These are phyloP conservation scores for Viola pubescens DNA, from an alignment of 441 rosid genomes.

Conservation along the genomic window DNA sequence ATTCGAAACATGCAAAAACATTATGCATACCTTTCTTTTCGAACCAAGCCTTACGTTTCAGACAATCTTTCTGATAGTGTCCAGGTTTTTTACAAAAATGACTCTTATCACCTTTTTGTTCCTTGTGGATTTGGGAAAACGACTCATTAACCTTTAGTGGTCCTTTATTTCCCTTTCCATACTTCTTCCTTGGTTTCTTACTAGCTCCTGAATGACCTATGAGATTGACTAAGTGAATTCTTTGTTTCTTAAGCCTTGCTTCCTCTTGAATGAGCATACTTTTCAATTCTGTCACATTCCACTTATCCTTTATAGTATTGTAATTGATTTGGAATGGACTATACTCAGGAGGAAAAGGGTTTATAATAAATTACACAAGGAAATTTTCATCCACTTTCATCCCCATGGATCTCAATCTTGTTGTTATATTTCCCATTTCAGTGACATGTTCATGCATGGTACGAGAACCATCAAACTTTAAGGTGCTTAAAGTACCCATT, in stretches of 20 bases:
- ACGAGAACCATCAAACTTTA: conserved; percentile 8
- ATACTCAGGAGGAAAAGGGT: background rate
- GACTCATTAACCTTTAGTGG: background rate
- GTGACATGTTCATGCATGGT: no score
- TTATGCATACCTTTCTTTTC: conserved; percentile 1
- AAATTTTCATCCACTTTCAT: conserved; percentile 11
- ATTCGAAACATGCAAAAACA: conserved; percentile 7
- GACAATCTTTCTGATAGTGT: conserved; percentile 5
- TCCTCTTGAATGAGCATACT: conserved; percentile 9
- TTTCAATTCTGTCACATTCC: conserved; percentile 2
- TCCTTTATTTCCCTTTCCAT: background rate
- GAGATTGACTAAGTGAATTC: background rate
- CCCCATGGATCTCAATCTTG: background rate
- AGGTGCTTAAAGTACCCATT: conserved; percentile 5
- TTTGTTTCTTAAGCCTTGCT: background rate
- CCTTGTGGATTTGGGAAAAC: background rate
- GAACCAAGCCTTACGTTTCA: conserved; percentile 4
- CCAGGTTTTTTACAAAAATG: background rate
- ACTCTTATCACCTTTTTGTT: background rate
- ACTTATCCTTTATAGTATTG: conserved; percentile 5
- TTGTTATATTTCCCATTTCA: no score
- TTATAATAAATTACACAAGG: conserved; percentile 2
- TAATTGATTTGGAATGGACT: conserved; percentile 2
- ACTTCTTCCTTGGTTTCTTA: background rate
- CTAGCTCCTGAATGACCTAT: conserved; percentile 9